phyloP scores from a whole-genome alignment of 306 rosid species.

The Dryas drummondii region DNA sequence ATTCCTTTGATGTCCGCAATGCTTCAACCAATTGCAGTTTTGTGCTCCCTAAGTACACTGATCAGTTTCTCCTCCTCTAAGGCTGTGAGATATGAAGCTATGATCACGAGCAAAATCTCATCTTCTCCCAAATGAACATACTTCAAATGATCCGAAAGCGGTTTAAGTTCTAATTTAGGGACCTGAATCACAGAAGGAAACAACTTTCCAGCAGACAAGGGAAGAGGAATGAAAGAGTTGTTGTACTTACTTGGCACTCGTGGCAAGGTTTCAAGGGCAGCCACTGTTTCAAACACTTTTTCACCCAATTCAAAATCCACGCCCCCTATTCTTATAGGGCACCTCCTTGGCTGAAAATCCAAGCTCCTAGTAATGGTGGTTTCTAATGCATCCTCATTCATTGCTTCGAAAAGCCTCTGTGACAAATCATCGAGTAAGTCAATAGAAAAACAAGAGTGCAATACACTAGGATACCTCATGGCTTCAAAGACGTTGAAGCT shows the following conservation, averaged over 20 bases:
- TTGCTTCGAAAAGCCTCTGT: not conserved
- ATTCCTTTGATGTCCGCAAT: no score
- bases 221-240: not conserved
- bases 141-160: not conserved
- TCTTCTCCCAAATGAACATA: not conserved
- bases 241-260: not conserved
- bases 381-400: not conserved
- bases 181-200: not conserved
- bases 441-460: not conserved
- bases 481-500: not conserved
- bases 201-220: not conserved
- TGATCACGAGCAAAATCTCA: not conserved
- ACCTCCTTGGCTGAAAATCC: not conserved
- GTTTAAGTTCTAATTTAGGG: not conserved
- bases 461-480: not conserved
- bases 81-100: no score
- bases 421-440: not conserved
- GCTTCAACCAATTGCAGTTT: no score
- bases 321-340: not conserved
- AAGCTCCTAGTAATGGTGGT: not conserved
- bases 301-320: not conserved
- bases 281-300: not conserved
- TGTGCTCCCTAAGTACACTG: no score
- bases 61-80: no score
- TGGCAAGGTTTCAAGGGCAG: not conserved